Evolutionary conservation across 768 basidiomycete genomes (phyloP).

Genomic region (Mycena sanguinolenta): DNA sequence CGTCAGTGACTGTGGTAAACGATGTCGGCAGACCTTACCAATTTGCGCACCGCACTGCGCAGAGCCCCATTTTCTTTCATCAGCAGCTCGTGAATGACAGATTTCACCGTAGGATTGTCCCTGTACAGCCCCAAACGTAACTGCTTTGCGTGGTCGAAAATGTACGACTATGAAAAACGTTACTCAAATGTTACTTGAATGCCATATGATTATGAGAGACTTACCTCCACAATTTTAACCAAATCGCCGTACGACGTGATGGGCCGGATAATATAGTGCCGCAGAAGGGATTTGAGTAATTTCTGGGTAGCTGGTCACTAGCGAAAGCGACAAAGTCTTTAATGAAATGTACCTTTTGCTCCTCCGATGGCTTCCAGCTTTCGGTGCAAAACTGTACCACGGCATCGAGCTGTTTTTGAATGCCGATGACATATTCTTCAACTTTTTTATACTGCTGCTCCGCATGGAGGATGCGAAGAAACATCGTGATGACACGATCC

Average conservation of each 20-base stretch:
- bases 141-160: no score
- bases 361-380: conserved; percentile 1
- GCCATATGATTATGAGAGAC: no score
- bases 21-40: no score
- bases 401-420: background rate
- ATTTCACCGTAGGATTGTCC: background rate
- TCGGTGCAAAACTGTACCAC: background rate
- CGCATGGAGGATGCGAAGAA: no score
- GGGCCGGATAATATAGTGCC: no score
- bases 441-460: background rate
- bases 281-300: no score
- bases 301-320: background rate
- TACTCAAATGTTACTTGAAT: no score
- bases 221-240: no score
- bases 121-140: conserved; percentile 16
- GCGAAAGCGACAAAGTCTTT: no score
- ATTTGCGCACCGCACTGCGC: background rate
- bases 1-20: no score
- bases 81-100: background rate
- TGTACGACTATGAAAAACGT: no score
- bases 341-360: background rate
- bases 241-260: no score
- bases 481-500: background rate
- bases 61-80: background rate
- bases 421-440: background rate